Percentiles rank a stretch among this genome's conserved stretches.
Evolutionary conservation across 1,284 basidiomycete genomes (phyloP).

Genomic region (Cutaneotrichosporon sp.): DNA sequence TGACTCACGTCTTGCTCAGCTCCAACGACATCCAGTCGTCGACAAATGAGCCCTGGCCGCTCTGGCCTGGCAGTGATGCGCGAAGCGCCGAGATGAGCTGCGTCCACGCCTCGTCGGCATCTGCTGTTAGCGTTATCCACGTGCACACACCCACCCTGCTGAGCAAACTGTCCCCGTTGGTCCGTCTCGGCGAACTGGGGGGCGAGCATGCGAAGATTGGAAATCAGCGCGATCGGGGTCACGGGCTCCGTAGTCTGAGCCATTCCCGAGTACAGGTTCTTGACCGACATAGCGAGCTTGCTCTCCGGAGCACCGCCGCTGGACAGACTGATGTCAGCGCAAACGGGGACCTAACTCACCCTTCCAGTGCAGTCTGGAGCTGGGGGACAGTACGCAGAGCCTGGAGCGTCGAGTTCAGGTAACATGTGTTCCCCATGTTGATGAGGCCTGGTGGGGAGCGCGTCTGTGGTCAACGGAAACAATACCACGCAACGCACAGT

Average conservation of each 20-base stretch:
- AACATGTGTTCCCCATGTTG: constrained; percentile 51
- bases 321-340: neutral
- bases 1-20: constrained; percentile 72
- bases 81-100: constrained; percentile 75
- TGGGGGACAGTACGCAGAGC: constrained; percentile 86
- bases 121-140: constrained; percentile 48
- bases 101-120: constrained; percentile 93
- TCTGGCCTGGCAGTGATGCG: constrained; percentile 55
- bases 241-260: constrained; percentile 69
- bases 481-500: constrained; percentile 55
- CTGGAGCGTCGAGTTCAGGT: constrained; percentile 94
- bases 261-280: constrained; percentile 70
- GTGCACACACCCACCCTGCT: constrained; percentile 63
- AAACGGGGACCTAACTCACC: neutral
- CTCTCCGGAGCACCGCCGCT: constrained; percentile 33
- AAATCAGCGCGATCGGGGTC: constrained; percentile 68
- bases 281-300: constrained; percentile 56
- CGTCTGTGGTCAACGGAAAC: constrained; percentile 48
- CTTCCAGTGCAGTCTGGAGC: constrained; percentile 58
- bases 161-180: constrained; percentile 63
- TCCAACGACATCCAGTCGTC: constrained; percentile 80
- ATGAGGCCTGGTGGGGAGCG: constrained; percentile 50
- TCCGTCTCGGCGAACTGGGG: constrained; percentile 87
- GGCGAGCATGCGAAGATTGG: constrained; percentile 66
- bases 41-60: constrained; percentile 56